Percentiles rank a stretch among this genome's conserved stretches.
These are phyloP conservation scores for Naganishia albida DNA, from an alignment of 1,284 basidiomycete genomes.

Conservation along the genomic window DNA sequence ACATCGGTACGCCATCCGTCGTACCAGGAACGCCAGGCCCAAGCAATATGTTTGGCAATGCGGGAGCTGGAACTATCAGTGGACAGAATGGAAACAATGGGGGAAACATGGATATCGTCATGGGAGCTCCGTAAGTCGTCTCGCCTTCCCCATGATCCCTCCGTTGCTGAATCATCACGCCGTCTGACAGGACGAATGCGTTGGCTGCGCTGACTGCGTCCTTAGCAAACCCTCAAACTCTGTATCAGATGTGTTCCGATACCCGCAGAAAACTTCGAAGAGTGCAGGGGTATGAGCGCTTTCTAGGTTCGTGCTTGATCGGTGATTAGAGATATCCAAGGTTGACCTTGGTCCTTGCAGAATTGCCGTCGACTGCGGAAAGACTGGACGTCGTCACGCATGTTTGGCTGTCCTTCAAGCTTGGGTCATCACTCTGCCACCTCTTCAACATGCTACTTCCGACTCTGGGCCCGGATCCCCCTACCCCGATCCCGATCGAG, in stretches of 20 bases:
- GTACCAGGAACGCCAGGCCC: slow-evolving; percentile 10
- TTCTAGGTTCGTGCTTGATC: slow-evolving; percentile 49
- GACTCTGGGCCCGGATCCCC: slow-evolving; percentile 57
- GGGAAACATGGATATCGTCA: slow-evolving; percentile 30
- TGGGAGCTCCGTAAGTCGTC: slow-evolving; percentile 30
- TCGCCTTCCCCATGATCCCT: not conserved
- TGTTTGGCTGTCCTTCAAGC: slow-evolving; percentile 89
- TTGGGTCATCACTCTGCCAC: slow-evolving; percentile 90
- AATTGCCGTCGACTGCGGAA: slow-evolving; percentile 46
- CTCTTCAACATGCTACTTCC: slow-evolving; percentile 87
- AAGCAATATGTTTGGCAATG: slow-evolving; percentile 11
- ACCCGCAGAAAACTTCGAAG: slow-evolving; percentile 46
- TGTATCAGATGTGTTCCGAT: slow-evolving; percentile 51
- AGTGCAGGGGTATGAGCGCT: slow-evolving; percentile 50
- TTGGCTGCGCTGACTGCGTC: slow-evolving; percentile 53
- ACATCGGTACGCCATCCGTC: slow-evolving; percentile 16
- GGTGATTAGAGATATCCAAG: not conserved
- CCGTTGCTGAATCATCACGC: not conserved
- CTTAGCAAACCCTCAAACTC: slow-evolving; percentile 48
- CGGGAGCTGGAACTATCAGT: not conserved
- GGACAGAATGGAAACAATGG: slow-evolving; percentile 11
- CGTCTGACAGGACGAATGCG: slow-evolving; percentile 40
- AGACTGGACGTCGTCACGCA: slow-evolving; percentile 70
- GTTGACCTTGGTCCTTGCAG: slow-evolving; percentile 35
- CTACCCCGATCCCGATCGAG: slow-evolving; percentile 45